Base-by-base conservation (phyloP, 192 early-diverging fungal species). In the Coemansia sp. region DNA sequence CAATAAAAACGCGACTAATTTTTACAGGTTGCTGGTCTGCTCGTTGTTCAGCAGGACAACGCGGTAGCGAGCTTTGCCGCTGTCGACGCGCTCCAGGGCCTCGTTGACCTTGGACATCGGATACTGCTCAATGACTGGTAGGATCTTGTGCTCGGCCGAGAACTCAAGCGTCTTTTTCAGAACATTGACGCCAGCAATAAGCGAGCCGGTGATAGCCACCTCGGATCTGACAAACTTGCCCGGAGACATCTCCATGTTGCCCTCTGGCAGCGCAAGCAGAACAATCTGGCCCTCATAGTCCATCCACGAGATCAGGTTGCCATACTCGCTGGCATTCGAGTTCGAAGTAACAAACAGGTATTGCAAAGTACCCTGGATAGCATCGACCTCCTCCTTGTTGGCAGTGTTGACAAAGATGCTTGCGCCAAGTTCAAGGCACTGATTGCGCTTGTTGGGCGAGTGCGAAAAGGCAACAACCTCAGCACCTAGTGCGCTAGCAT, bases 121-220 rank as follows among this genome's bases (percentile, higher is more conserved):
- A 51, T 83, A 78, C 60, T 71, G 83, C 72, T 92, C 88, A 48
- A 93, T 80, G 73, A 83, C 85, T 4, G 90, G 84, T 25, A 80
- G 76, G 28, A 94, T 86, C 38, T 84, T 75, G 36, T 85, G 74
- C 76, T 90, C 63, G 40, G 80, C 82, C 1, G 90, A 87, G 63
- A 91, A 85, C 48, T 85, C 82, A 16, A 94, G 71, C 77, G 91
- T 91, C 67, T 92, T 85, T 7, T 76, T 67, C 22, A 89, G 63
- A 25, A 85, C 83, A 16, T 83, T 67, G 57, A 70, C 49, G 18
- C 84, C 76, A 49, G 90, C 93, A 56, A 92, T 86, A 58, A 89
- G 75, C 4, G 90, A 93, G 12, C 90, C 91, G 5, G 72, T 85
- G 17, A 89, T 80, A 16, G 71, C 72, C 3, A 87, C 77, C 48